Percentiles rank a stretch among this genome's conserved stretches.
phyloP scores from a whole-genome alignment of 176 grass and related monocot species.

The Leersia perrieri region DNA sequence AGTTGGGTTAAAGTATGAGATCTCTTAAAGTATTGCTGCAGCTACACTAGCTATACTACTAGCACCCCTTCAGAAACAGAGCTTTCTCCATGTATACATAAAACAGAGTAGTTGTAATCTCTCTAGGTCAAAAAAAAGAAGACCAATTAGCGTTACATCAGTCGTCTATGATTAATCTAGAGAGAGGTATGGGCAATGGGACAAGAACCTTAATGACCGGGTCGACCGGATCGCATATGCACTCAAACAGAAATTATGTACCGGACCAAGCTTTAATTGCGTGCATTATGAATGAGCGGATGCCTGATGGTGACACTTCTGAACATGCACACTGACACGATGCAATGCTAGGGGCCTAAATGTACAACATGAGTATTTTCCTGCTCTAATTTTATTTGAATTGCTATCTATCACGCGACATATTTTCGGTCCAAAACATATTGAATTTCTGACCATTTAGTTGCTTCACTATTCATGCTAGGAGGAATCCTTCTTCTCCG shows the following conservation, averaged over 20 bases:
- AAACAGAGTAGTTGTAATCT: no score
- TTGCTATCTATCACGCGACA: no score
- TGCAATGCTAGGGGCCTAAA: not conserved
- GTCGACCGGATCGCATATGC: conserved; percentile 15
- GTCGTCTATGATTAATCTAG: not conserved
- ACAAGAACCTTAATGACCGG: conserved; percentile 29
- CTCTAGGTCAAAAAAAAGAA: conserved; percentile 16
- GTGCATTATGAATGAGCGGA: not conserved
- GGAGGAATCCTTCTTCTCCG: no score
- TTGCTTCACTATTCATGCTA: no score
- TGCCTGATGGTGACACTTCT: not conserved
- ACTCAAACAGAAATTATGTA: not conserved
- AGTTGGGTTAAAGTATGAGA: not conserved
- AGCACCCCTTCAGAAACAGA: not conserved
- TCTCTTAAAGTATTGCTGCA: not conserved
- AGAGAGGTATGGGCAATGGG: not conserved
- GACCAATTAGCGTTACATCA: not conserved
- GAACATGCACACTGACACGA: not conserved
- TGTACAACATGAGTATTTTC: not conserved
- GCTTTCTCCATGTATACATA: not conserved
- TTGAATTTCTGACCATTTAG: no score
- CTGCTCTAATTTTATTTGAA: not conserved
- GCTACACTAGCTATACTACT: not conserved
- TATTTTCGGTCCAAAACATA: no score
- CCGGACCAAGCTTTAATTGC: conserved; percentile 12